These are phyloP conservation scores for Apiospora sp. DNA, from an alignment of 2,329 filamentous ascomycete species.

Conservation along the genomic window DNA sequence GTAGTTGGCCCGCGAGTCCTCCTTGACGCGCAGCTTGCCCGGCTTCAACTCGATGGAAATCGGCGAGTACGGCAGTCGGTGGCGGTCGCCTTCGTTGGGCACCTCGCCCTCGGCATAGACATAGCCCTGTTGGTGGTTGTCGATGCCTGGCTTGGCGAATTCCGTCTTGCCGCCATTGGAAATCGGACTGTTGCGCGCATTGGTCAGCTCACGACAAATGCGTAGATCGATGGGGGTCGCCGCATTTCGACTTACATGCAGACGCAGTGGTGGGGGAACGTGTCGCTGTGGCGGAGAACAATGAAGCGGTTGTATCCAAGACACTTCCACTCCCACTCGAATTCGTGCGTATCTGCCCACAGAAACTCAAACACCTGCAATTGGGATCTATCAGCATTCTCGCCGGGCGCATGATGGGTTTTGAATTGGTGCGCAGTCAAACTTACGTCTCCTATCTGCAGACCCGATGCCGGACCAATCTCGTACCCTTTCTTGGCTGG, in stretches of 20 bases:
- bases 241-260: conserved; percentile 44
- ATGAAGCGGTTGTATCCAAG: conserved; percentile 48
- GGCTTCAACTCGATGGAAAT: conserved; percentile 45
- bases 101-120: conserved; percentile 44
- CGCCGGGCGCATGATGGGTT: not conserved
- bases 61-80: conserved; percentile 44
- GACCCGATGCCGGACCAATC: conserved; percentile 43
- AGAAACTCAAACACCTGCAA: conserved; percentile 47
- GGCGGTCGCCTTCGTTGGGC: conserved; percentile 38
- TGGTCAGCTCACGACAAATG: conserved; percentile 2
- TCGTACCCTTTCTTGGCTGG: conserved; percentile 47
- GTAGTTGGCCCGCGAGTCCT: conserved; percentile 48
- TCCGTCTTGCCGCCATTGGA: conserved; percentile 44
- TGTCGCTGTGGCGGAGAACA: conserved; percentile 47
- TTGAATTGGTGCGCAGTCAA: not conserved
- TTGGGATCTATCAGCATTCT: conserved; percentile 26
- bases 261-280: conserved; percentile 45
- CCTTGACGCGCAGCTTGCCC: conserved; percentile 44
- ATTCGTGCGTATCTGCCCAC: conserved; percentile 47
- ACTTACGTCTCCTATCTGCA: conserved; percentile 48
- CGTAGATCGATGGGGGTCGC: not conserved
- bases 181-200: conserved; percentile 39
- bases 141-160: conserved; percentile 48
- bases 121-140: conserved; percentile 46
- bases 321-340: conserved; percentile 49